Evolutionary conservation across 148 eudicot species (phyloP).

Genomic region (Talinum fruticosum): DNA sequence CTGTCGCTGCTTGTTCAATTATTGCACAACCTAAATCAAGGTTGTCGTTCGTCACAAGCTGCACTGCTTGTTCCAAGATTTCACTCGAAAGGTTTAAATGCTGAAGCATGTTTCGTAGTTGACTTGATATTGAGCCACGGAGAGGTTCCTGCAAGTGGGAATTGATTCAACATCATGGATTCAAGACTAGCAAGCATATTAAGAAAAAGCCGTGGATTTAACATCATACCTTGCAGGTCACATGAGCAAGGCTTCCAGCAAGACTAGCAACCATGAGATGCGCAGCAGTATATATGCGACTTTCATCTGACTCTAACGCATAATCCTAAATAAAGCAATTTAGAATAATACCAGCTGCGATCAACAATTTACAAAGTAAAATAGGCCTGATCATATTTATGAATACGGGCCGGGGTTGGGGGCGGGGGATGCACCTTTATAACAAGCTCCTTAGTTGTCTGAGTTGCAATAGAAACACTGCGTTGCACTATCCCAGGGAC

Average conservation of each 20-base stretch:
- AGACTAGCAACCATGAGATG: conserved; percentile 98
- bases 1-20: conserved; percentile 90
- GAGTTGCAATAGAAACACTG: conserved; percentile 91
- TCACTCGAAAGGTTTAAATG: conserved; percentile 49
- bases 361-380: not conserved
- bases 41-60: conserved; percentile 82
- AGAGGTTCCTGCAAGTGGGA: conserved; percentile 65
- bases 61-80: conserved; percentile 61
- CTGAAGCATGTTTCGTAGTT: conserved; percentile 72
- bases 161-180: conserved; percentile 12
- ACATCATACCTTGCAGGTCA: conserved; percentile 81
- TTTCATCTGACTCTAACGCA: conserved; percentile 93
- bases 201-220: not conserved
- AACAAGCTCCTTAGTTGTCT: conserved; percentile 94
- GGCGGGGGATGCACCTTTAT: conserved; percentile 51
- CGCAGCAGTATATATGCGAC: conserved; percentile 81
- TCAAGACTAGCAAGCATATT: not conserved
- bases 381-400: not conserved
- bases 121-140: conserved; percentile 72
- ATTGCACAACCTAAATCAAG: conserved; percentile 88
- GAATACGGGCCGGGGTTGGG: not conserved
- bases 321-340: conserved; percentile 54
- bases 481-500: conserved; percentile 87
- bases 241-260: conserved; percentile 98
- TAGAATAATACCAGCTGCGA: not conserved